Conservation (phyloP, 306 rosid genomes). For the Cucurbita ficifolia region DNA sequence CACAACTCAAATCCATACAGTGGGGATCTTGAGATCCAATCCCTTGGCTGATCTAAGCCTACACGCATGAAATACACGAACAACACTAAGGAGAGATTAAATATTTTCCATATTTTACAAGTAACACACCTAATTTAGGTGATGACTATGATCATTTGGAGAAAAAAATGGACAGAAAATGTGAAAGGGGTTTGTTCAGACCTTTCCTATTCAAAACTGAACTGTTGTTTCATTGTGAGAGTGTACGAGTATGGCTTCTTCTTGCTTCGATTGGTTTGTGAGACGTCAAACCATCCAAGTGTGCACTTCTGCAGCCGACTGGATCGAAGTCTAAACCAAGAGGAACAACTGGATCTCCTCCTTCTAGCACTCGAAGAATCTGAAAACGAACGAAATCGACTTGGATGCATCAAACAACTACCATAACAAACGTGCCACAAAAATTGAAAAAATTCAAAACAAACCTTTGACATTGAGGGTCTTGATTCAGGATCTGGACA, state of each 20-base stretch:
- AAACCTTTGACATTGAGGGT: constrained; percentile 86
- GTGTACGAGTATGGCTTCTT: constrained; percentile 54
- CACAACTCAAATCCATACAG: not conserved
- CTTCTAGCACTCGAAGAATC: constrained; percentile 87
- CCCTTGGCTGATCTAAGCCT: not conserved
- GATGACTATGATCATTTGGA: not conserved
- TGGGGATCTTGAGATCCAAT: not conserved
- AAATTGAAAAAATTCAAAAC: not conserved
- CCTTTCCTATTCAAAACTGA: constrained; percentile 7
- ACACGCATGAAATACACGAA: not conserved
- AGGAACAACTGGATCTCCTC: constrained; percentile 52
- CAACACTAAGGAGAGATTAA: not conserved
- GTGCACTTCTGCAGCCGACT: constrained; percentile 65
- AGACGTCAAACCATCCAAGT: constrained; percentile 40
- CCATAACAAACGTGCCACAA: not conserved
- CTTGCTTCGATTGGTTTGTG: constrained; percentile 29
- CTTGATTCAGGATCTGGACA: constrained; percentile 63
- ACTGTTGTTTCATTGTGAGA: constrained; percentile 53
- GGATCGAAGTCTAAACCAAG: constrained; percentile 48
- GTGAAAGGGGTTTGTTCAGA: not conserved
- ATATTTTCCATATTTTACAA: not conserved
- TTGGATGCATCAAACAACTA: not conserved
- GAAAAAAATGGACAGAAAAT: not conserved
- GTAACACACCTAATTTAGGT: not conserved
- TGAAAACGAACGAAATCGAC: constrained; percentile 4